phyloP scores from a whole-genome alignment of 331 rosid species.

The Rosa hybrid region DNA sequence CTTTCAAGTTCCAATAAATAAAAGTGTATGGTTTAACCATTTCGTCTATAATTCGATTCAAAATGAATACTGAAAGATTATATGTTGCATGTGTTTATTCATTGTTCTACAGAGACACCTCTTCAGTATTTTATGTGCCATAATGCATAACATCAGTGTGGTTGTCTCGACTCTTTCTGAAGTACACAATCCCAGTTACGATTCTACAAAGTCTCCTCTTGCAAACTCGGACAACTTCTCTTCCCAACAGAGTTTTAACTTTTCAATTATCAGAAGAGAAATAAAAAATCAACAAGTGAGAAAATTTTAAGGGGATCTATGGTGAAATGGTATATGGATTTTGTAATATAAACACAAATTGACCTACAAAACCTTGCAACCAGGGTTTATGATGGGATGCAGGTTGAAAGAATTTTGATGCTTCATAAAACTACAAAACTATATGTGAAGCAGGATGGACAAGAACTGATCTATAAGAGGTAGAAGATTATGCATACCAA shows the following conservation, averaged over 20 bases:
- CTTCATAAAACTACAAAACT: background rate
- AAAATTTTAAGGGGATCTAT: background rate
- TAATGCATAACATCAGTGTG: background rate
- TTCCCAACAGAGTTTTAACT: background rate
- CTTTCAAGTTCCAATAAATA: conserved; percentile 20
- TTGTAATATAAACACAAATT: too few relatives aligned
- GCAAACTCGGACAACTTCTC: background rate
- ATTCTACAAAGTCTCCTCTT: background rate
- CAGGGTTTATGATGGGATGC: background rate
- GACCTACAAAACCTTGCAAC: background rate
- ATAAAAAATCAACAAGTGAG: background rate
- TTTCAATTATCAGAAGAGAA: background rate
- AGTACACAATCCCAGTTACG: background rate
- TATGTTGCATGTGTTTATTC: background rate
- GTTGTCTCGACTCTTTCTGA: background rate
- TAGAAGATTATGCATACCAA: background rate
- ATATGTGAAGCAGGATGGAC: background rate
- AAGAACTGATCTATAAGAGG: background rate
- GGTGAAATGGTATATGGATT: too few relatives aligned
- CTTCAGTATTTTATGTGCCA: background rate
- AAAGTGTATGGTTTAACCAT: background rate
- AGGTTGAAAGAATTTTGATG: background rate
- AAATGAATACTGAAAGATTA: background rate
- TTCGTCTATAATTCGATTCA: background rate
- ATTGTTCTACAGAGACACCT: background rate